Conservation (phyloP, 139 green algal species). For the Haematococcus sp. region DNA sequence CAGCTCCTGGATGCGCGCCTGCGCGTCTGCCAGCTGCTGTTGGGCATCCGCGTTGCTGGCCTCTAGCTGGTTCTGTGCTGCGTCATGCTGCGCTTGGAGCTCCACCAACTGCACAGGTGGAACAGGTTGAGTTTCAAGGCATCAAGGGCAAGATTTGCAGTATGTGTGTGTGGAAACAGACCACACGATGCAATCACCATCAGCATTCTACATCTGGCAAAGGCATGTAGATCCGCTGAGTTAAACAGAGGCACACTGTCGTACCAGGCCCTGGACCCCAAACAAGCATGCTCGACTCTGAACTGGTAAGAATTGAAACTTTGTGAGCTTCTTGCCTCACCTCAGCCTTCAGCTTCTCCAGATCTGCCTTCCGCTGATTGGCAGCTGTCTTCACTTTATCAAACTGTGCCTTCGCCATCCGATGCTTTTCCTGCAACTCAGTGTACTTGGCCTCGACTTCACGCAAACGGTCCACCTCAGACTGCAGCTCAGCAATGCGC, state of each 20-base stretch:
- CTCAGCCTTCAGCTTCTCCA: background rate
- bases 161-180: too few species aligned
- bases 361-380: background rate
- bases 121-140: too few species aligned
- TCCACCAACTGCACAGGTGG: background rate
- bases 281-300: too few species aligned
- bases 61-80: background rate
- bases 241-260: too few species aligned
- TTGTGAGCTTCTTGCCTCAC: background rate
- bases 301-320: too few species aligned
- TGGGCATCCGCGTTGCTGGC: background rate
- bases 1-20: too few species aligned
- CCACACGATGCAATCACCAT: too few species aligned
- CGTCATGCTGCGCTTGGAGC: background rate
- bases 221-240: too few species aligned
- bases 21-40: background rate
- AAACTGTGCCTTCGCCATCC: background rate
- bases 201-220: too few species aligned
- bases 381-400: background rate
- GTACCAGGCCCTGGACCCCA: too few species aligned
- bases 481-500: background rate
- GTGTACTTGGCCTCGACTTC: slow-evolving; percentile 1
- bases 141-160: too few species aligned
- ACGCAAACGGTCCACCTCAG: background rate
- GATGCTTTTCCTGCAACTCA: slow-evolving; percentile 7